Evolutionary conservation across 306 rosid species (phyloP).

Genomic region (Oemleria cerasiformis): DNA sequence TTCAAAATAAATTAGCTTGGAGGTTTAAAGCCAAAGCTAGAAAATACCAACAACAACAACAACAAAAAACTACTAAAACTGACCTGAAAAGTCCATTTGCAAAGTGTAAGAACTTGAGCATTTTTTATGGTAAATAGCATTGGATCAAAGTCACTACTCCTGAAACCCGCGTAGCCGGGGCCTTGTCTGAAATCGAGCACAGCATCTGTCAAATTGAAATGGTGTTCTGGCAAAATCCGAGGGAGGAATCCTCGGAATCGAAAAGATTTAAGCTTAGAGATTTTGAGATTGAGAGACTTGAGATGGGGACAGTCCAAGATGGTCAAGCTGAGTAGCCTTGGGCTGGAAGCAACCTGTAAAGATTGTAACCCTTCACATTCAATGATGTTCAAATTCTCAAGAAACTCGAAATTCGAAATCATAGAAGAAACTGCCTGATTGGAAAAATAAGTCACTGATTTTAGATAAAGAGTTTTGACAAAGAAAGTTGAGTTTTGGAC

Average conservation of each 20-base stretch:
- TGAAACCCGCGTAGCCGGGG: slow-evolving; percentile 25
- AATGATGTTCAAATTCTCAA: slow-evolving; percentile 58
- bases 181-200: slow-evolving; percentile 74
- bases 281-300: slow-evolving; percentile 43
- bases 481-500: slow-evolving; percentile 32
- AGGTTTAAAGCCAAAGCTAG: neutral
- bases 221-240: slow-evolving; percentile 43
- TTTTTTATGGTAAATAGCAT: slow-evolving; percentile 66
- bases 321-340: slow-evolving; percentile 47
- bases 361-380: slow-evolving; percentile 54
- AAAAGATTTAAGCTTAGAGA: slow-evolving; percentile 52
- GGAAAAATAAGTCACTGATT: slow-evolving; percentile 48
- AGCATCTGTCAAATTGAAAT: slow-evolving; percentile 65
- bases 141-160: slow-evolving; percentile 57
- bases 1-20: neutral
- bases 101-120: slow-evolving; percentile 49
- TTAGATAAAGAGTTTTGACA: slow-evolving; percentile 57
- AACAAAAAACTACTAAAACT: neutral
- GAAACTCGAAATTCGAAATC: slow-evolving; percentile 42
- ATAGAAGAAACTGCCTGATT: slow-evolving; percentile 48
- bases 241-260: slow-evolving; percentile 58
- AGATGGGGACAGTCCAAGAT: slow-evolving; percentile 59
- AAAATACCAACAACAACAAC: neutral
- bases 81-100: slow-evolving; percentile 82
- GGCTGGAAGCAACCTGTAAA: slow-evolving; percentile 41